A percentile compares a stretch with the other conserved stretches of the same genome.
Evolutionary conservation across 306 rosid genomes (phyloP).

Genomic region (Prosopis cineraria): DNA sequence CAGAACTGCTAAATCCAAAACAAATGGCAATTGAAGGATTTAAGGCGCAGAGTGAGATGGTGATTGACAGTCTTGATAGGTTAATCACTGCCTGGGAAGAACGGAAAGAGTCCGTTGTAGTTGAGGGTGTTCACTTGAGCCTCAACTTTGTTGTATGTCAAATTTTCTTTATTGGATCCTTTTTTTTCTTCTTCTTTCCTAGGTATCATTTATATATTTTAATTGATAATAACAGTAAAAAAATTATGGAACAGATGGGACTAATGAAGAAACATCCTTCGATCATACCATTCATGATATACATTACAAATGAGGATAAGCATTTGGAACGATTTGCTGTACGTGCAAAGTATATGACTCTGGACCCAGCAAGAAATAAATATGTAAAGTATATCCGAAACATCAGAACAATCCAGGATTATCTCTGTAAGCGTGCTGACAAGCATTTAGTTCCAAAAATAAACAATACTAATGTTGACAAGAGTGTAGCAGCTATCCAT

Average conservation of each 20-base stretch:
- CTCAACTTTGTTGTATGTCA: conserved; percentile 86
- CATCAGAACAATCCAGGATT: conserved; percentile 95
- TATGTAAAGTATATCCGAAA: conserved; percentile 94
- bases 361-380: conserved; percentile 94
- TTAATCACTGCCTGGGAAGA: conserved; percentile 97
- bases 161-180: conserved; percentile 13
- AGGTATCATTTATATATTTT: background rate
- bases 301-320: conserved; percentile 91
- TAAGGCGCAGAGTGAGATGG: conserved; percentile 99
- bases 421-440: conserved; percentile 94
- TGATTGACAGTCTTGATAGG: conserved; percentile 98
- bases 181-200: conserved; percentile 10
- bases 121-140: conserved; percentile 98
- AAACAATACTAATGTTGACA: conserved; percentile 96
- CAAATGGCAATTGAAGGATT: conserved; percentile 97
- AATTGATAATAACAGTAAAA: conserved; percentile 27
- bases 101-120: conserved; percentile 87
- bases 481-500: conserved; percentile 97
- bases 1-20: conserved; percentile 69
- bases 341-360: conserved; percentile 96
- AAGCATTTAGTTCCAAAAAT: conserved; percentile 98
- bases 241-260: conserved; percentile 72
- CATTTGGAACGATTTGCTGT: conserved; percentile 98
- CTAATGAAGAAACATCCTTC: conserved; percentile 98
- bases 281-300: conserved; percentile 91